Percentiles rank a stretch among this genome's conserved stretches.
phyloP scores from a whole-genome alignment of 31 red algal species.

The Odonthalia washingtoniensis region DNA sequence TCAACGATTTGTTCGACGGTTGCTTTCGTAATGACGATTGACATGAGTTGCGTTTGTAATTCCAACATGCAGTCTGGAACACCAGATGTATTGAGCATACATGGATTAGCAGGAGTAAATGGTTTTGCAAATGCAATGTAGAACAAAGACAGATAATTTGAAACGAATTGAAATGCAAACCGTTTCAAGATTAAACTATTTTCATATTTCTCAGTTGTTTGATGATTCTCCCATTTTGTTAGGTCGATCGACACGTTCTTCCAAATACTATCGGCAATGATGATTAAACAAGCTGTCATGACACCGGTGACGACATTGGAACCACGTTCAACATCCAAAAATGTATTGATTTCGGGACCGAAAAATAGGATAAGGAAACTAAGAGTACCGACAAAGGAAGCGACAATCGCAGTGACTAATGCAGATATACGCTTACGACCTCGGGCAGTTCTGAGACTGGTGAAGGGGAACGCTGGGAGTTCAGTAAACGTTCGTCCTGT shows the following conservation, averaged over 20 bases:
- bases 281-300: slow-evolving; percentile 68
- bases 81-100: slow-evolving; percentile 36
- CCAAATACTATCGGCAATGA: slow-evolving; percentile 74
- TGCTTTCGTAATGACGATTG: slow-evolving; percentile 63
- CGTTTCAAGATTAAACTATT: slow-evolving; percentile 72
- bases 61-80: slow-evolving; percentile 70
- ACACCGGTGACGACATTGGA: slow-evolving; percentile 63
- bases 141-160: slow-evolving; percentile 73
- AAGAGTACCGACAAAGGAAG: slow-evolving; percentile 33
- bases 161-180: slow-evolving; percentile 55
- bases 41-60: slow-evolving; percentile 55
- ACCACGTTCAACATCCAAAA: not conserved
- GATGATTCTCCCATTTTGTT: slow-evolving; percentile 85
- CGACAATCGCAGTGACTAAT: slow-evolving; percentile 44
- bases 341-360: slow-evolving; percentile 28
- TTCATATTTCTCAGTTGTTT: slow-evolving; percentile 56
- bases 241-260: slow-evolving; percentile 52
- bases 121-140: slow-evolving; percentile 86
- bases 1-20: slow-evolving; percentile 73
- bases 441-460: not conserved
- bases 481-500: slow-evolving; percentile 55
- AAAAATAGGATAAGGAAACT: slow-evolving; percentile 56
- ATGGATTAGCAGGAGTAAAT: slow-evolving; percentile 45
- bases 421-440: slow-evolving; percentile 36
- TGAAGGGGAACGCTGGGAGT: slow-evolving; percentile 48